Evolutionary conservation across 345 rosid species (phyloP), one percentile per base, ranked within the genome.

Genomic region (Arabis alpina): DNA sequence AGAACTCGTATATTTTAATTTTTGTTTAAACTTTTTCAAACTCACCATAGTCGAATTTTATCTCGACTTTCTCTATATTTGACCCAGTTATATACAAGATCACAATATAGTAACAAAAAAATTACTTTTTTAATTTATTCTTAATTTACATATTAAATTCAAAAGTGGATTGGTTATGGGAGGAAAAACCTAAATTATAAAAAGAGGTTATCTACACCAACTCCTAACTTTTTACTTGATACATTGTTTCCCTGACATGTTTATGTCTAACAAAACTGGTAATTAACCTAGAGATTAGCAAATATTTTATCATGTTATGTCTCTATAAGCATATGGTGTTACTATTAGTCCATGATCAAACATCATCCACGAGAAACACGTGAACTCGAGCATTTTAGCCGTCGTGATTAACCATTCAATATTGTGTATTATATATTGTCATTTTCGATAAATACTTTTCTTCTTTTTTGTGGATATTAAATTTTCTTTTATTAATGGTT

Each of bases 301-400:
- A 9, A 14, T 53, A 54, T 43, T 51, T 8, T 30, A 42, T 42
- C 15, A 72, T 13, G 12, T 42, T 2, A 30, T 53, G 9, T 43
- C 55, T 16, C 3, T 36, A 11, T 15, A 70, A 32, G 32, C 48
- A 62, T 23, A 15, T 54, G 71, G 44, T 68, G 49, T 10, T 41
- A 61, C 43, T 68, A 55, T 59, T 74, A 61, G 11, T 36, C 11
- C 16, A 43, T 53, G 73, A 66, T 67, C 45, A 68, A 51, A 34
- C 63, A 67, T 60, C 23, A 49, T 49, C 68, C 51, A 67, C 78
- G 73, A 60, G 78, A 68, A 42, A 24, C 73, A 74, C 63, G 78
- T 74, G 78, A 74, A 67, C 8, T 66, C 63, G 57, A 60, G 56
- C 56, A 60, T 74, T 34, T 54, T 63, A 53, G 78, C 74, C 74